Conservation (phyloP, 306 rosid species). For the Ochetophila trinervis region DNA sequence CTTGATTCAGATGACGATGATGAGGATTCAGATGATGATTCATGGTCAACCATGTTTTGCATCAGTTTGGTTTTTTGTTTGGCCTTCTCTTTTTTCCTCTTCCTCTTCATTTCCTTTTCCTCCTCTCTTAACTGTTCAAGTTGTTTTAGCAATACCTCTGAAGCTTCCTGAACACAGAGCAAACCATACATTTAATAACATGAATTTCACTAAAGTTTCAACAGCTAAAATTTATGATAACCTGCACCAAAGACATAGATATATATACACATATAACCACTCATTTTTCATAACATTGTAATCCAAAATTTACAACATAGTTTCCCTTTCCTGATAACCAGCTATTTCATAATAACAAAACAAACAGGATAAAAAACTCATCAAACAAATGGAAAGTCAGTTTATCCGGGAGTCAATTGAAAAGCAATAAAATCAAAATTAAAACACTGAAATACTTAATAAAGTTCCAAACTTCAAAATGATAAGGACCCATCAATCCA, state of each 20-base stretch:
- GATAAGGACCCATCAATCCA: too few species aligned
- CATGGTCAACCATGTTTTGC: slow-evolving; percentile 30
- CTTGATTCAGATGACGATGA: slow-evolving; percentile 76
- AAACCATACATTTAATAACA: neutral
- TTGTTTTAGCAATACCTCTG: slow-evolving; percentile 45
- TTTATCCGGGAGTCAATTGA: too few species aligned
- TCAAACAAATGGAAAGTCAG: too few species aligned
- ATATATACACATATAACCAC: too few species aligned
- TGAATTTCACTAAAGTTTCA: neutral
- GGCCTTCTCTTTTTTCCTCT: slow-evolving; percentile 54
- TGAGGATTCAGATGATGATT: slow-evolving; percentile 42
- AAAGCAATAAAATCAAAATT: too few species aligned
- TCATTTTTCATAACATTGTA: too few species aligned
- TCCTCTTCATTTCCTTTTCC: slow-evolving; percentile 60
- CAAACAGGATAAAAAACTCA: too few species aligned
- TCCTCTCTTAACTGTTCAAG: slow-evolving; percentile 49
- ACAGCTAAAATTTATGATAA: neutral
- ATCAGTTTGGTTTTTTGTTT: slow-evolving; percentile 41
- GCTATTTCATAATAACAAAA: too few species aligned
- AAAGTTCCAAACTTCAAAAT: too few species aligned
- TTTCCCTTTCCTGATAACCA: too few species aligned
- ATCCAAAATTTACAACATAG: too few species aligned
- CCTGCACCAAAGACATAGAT: neutral
- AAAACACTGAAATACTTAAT: too few species aligned
- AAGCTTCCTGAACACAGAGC: slow-evolving; percentile 37